Evolutionary conservation across 2,329 filamentous ascomycete species (phyloP), one percentile per base, ranked within the genome.

Genomic region (Paraphaeosphaeria sporulosa): DNA sequence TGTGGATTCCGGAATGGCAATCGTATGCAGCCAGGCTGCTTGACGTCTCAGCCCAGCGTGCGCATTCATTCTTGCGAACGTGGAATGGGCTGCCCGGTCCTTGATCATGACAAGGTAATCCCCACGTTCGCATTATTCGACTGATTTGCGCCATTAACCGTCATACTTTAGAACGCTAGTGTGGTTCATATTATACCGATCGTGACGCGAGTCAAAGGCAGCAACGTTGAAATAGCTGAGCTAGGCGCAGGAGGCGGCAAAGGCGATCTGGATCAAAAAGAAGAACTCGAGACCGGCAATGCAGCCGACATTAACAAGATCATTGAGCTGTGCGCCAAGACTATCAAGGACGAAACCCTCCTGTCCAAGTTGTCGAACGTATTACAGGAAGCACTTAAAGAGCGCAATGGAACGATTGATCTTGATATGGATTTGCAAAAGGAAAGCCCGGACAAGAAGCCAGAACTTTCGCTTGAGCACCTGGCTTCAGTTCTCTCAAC

Each of bases 61-160:
- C 87, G 90, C 2, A 82, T 98, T 7, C 94, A 98, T 75, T 96
- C 92, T 70, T 97, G 94, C 67, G 93, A 96, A 70, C 89, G 87
- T 63, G 91, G 89, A 0, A 86, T 85, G 60, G 82, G 84, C 23
- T 93, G 90, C 66, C 70, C 79, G 0, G 79, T 83, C 0, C 66
- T 89, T 53, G 79, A 79, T 40, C 73, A 81, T 80, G 66, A 82
- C 73, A 7, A 73, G 23, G 51, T 54, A 44, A 6, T 25, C 34
- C 10, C 2, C 4, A n/a, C 15, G 7, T 27, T 47, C 23, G 27
- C 42, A 8, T 21, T 19, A 23, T 21, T 3, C 4, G 23, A 21
- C 1, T 13, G 3, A 23, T 8, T 10, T 7, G 8, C 42, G 19
- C 10, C n/a, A 19, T 27, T 54, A 21, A 43, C 25, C 9, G 44